Evolutionary conservation across 106 monocot species (phyloP).

Genomic region (Apostasia shenzhenica): DNA sequence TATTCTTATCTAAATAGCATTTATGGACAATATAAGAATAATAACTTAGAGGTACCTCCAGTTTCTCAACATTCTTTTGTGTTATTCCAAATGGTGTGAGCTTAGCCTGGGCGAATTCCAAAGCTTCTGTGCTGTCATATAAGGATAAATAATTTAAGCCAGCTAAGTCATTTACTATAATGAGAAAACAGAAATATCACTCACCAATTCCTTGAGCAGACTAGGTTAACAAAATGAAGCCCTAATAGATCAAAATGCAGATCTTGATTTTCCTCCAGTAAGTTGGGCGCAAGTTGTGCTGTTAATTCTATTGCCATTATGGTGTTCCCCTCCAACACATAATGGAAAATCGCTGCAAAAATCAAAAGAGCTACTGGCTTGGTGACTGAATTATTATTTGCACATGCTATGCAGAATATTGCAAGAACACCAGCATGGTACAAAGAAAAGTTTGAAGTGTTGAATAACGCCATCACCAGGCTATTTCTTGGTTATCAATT

Average conservation of each 20-base stretch:
- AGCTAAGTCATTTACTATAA: background rate
- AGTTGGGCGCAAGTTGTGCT: conserved; percentile 59
- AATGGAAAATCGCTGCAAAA: conserved; percentile 63
- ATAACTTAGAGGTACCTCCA: conserved; percentile 54
- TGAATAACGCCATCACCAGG: too few species aligned
- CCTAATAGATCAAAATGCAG: conserved; percentile 92
- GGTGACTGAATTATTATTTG: too few species aligned
- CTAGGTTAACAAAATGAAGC: conserved; percentile 82
- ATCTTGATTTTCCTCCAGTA: conserved; percentile 80
- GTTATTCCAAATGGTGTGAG: conserved; percentile 73
- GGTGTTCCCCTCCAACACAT: conserved; percentile 75
- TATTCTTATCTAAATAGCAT: too few species aligned
- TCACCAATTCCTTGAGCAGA: conserved; percentile 72
- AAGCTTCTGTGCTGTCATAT: conserved; percentile 83
- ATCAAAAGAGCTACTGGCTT: conserved; percentile 2
- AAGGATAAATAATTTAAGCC: conserved; percentile 5
- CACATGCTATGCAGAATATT: background rate
- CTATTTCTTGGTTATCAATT: too few species aligned
- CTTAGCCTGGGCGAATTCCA: conserved; percentile 86
- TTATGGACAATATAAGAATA: too few species aligned
- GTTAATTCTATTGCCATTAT: conserved; percentile 87
- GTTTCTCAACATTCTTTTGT: conserved; percentile 70
- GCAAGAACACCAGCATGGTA: conserved; percentile 1
- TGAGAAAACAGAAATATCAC: conserved; percentile 5
- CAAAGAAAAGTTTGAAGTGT: too few species aligned